Base-by-base conservation (phyloP, 331 rosid species). In the Telfairia occidentalis region DNA sequence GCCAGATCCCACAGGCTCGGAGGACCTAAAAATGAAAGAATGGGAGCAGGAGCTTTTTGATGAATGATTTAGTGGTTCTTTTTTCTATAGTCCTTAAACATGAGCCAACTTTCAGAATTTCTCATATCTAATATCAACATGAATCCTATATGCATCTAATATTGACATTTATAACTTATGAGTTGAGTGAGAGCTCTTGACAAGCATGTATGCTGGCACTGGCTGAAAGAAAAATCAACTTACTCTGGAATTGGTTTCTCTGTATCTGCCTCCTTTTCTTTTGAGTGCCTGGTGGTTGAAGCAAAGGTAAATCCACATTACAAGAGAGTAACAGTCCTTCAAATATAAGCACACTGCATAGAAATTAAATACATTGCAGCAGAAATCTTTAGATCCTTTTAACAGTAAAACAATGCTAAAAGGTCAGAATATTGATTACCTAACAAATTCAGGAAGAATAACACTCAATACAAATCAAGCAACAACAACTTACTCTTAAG, bases 271-370 rank as follows among this genome's bases (percentile, higher is more conserved):
- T 77, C 77, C 28, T 8, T 79, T 73, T 83, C 82, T 59, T 80
- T 77, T 66, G 85, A 78, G 34, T 78, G 69, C 82, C 96, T 89
- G 85, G 85, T 75, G 75, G 53, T 59, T 77, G 79, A 78, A 70
- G 77, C 24, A 57, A 53, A 78, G 46, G 48, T 46, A 19, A 57
- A 73, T 49, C 74, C 74, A 69, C 24, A 28, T 43, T 69, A 38
- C 18, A 48, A 38, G 45, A 28, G 49, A 28, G 74, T 35, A 61
- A 30, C 30, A 21, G 16, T 42, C 45, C 13, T 26, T 29, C 16
- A 45, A 13, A 23, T 18, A 24, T 69, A 43, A 46, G 26, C 57
- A 45, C 40, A 60, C 30, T 60, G 43, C 42, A 30, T 29, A 7
- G 11, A 60, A 58, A 29, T 58, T 29, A 26, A 10, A 9, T 57